These are phyloP conservation scores for Picochlorum sp. DNA, from an alignment of 139 green algal species.

Conservation along the genomic window DNA sequence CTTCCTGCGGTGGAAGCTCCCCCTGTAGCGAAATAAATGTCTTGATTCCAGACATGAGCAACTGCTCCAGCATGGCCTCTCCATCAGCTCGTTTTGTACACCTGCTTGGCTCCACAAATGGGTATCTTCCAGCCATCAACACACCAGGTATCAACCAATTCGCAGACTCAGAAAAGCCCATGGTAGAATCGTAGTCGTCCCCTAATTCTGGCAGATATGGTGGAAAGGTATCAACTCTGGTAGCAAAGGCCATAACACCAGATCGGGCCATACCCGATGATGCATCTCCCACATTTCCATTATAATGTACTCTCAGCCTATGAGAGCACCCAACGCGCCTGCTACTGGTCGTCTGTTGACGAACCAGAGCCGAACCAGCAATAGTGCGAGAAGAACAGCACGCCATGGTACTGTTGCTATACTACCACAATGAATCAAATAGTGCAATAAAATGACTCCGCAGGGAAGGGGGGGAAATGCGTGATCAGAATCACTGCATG, in stretches of 20 bases:
- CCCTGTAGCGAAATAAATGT: slow-evolving; percentile 74
- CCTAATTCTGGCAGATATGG: slow-evolving; percentile 8
- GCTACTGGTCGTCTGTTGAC: too few species aligned
- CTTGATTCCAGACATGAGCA: slow-evolving; percentile 59
- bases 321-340: too few species aligned
- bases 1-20: slow-evolving; percentile 62
- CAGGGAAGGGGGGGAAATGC: too few species aligned
- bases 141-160: slow-evolving; percentile 79
- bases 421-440: too few species aligned
- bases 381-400: too few species aligned
- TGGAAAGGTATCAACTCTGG: not conserved
- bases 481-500: too few species aligned
- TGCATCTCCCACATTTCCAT: too few species aligned
- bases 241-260: not conserved
- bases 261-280: not conserved
- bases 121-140: slow-evolving; percentile 75
- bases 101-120: slow-evolving; percentile 68
- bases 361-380: too few species aligned
- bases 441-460: too few species aligned
- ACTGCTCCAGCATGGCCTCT: slow-evolving; percentile 53
- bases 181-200: slow-evolving; percentile 43
- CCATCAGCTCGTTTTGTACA: slow-evolving; percentile 37
- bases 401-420: too few species aligned
- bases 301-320: too few species aligned
- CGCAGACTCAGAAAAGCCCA: slow-evolving; percentile 54